Evolutionary conservation across 164 flowering plant species (phyloP).

Genomic region (Chimonanthus salicifolius): DNA sequence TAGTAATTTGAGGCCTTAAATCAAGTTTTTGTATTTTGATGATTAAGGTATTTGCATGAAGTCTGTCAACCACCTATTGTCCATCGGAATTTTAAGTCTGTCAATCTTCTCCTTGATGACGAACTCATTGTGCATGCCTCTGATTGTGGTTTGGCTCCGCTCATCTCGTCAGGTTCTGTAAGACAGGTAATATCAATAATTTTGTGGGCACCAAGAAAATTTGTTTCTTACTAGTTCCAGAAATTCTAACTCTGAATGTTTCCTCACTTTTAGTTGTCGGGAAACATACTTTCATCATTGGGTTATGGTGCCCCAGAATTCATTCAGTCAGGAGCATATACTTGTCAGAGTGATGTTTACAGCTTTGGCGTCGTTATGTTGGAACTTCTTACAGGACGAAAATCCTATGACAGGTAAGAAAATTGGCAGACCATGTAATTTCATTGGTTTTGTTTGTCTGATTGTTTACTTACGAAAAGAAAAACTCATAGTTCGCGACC

Average conservation of each 20-base stretch:
- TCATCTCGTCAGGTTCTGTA: constrained; percentile 59
- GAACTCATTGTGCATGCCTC: constrained; percentile 66
- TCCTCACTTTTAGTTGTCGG: constrained; percentile 59
- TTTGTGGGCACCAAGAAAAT: not conserved
- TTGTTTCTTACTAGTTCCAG: not conserved
- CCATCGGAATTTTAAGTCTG: constrained; percentile 80
- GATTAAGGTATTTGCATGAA: constrained; percentile 85
- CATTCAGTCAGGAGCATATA: constrained; percentile 68
- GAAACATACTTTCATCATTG: constrained; percentile 48
- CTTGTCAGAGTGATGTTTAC: constrained; percentile 80
- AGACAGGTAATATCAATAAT: constrained; percentile 59
- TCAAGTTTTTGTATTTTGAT: not conserved
- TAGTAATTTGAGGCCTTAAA: not conserved
- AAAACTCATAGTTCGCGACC: constrained; percentile 33
- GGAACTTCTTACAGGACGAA: constrained; percentile 89
- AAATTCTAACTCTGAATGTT: not conserved
- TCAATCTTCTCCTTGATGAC: constrained; percentile 85
- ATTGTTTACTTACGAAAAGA: not conserved
- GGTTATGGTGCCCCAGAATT: constrained; percentile 90
- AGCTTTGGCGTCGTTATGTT: constrained; percentile 97
- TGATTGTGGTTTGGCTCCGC: constrained; percentile 84
- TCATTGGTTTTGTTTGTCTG: not conserved
- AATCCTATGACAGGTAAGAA: constrained; percentile 68
- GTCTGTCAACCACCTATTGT: constrained; percentile 76
- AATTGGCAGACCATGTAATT: not conserved